Percentiles rank a stretch among this genome's conserved stretches.
These are phyloP conservation scores for Cephalotrichum gorgonifer DNA, from an alignment of 2,329 filamentous ascomycete genomes.

Conservation along the genomic window DNA sequence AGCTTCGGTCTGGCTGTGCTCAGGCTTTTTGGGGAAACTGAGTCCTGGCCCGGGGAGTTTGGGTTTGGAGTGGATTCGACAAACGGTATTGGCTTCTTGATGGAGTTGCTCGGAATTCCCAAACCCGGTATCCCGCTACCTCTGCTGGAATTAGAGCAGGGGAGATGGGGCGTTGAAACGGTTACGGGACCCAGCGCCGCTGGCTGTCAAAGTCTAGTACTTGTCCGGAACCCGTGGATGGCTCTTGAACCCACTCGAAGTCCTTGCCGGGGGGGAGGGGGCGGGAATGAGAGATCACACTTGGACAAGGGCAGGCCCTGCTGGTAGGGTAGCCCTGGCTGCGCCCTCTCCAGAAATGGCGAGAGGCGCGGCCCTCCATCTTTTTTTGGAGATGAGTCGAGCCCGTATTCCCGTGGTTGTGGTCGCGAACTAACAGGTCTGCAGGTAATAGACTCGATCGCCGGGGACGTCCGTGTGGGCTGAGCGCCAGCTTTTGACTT, in stretches of 20 bases:
- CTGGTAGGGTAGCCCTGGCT: constrained; percentile 34
- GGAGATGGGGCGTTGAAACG: constrained; percentile 14
- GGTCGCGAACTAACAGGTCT: constrained; percentile 14
- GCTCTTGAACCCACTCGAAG: neutral
- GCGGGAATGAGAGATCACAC: neutral
- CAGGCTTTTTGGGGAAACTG: neutral
- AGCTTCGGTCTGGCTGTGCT: constrained; percentile 17
- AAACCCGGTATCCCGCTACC: constrained; percentile 6
- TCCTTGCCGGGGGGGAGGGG: neutral
- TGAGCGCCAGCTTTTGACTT: too few species aligned
- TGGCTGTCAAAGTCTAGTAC: constrained; percentile 90
- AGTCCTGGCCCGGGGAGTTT: neutral
- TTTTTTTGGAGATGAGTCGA: constrained; percentile 40
- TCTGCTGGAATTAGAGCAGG: constrained; percentile 7
- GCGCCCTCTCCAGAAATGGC: constrained; percentile 40
- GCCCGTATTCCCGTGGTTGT: neutral
- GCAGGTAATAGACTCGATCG: neutral
- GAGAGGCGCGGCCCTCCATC: constrained; percentile 34
- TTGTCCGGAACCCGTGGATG: constrained; percentile 50
- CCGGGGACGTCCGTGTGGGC: neutral
- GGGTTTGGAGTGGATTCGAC: neutral
- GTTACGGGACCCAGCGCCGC: constrained; percentile 73
- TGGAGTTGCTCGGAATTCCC: constrained; percentile 10
- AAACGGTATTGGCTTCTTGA: neutral
- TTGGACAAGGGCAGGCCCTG: constrained; percentile 22